Percentiles rank a stretch among this genome's conserved stretches.
Conservation (phyloP, 345 rosid species). For the Adansonia digitata region DNA sequence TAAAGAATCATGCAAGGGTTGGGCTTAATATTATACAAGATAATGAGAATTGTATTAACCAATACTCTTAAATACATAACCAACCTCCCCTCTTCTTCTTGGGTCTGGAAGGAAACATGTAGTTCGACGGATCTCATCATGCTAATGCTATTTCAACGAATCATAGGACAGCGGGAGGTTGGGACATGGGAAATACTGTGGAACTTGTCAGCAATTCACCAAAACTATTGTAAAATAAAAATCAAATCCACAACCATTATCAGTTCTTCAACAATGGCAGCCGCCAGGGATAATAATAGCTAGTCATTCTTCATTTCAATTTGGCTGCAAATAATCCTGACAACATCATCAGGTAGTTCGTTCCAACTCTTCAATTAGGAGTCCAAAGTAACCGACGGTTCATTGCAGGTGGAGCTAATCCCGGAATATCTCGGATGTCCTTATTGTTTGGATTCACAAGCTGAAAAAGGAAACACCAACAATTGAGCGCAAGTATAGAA, state of each 20-base stretch:
- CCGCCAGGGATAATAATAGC: conserved; percentile 4
- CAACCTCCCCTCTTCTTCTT: neutral
- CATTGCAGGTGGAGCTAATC: conserved; percentile 89
- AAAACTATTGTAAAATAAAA: neutral
- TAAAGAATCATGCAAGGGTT: too few species aligned
- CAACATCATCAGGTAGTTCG: neutral
- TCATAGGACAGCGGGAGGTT: neutral
- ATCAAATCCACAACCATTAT: conserved; percentile 11
- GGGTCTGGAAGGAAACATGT: neutral
- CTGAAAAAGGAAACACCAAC: conserved; percentile 30
- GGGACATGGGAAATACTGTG: neutral
- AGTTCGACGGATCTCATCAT: neutral
- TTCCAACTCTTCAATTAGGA: conserved; percentile 20
- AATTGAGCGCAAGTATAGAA: neutral
- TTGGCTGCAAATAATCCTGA: conserved; percentile 4
- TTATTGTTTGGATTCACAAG: conserved; percentile 85
- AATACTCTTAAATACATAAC: neutral
- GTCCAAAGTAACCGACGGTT: conserved; percentile 69
- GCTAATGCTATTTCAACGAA: neutral
- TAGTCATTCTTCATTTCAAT: neutral
- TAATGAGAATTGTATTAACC: too few species aligned
- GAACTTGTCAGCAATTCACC: neutral
- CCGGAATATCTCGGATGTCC: conserved; percentile 81
- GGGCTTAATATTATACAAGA: too few species aligned
- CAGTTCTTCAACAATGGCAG: neutral